Conservation (phyloP, 495 filamentous ascomycete genomes). For the Neurospora hispaniola region DNA sequence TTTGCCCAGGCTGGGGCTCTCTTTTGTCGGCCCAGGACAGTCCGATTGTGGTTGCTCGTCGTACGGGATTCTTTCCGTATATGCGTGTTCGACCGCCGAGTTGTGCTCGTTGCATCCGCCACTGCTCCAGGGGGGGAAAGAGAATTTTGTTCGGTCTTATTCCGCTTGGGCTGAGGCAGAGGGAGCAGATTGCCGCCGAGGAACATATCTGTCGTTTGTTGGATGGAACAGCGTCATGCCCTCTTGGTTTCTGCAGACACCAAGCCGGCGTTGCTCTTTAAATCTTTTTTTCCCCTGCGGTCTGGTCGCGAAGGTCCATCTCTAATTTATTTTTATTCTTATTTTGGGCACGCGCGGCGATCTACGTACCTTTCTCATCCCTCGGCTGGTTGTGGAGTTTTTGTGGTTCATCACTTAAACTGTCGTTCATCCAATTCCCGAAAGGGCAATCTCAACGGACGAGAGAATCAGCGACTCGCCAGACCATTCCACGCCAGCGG, state of each 20-base stretch:
- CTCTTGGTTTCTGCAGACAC: neutral
- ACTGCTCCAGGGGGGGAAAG: neutral
- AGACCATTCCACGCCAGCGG: neutral
- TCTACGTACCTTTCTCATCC: neutral
- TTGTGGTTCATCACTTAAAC: neutral
- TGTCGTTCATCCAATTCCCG: neutral
- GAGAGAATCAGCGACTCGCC: neutral
- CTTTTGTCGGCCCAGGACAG: neutral
- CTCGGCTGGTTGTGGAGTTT: neutral
- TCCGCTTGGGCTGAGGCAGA: neutral
- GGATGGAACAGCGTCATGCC: neutral
- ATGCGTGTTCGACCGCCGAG: neutral
- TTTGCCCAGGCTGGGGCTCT: neutral
- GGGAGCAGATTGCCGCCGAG: neutral
- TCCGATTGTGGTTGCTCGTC: neutral
- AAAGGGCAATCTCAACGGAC: neutral
- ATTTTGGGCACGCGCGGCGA: neutral
- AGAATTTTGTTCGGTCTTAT: neutral
- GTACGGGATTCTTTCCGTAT: neutral
- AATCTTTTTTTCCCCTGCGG: neutral
- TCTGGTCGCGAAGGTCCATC: neutral
- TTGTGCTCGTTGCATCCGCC: neutral
- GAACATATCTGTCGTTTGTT: neutral
- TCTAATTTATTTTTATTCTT: neutral
- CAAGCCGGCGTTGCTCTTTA: neutral